A percentile compares a stretch with the other conserved stretches of the same genome.
Evolutionary conservation across 352 stramenopile genomes (phyloP).

Genomic region (Phytophthora tubulina): DNA sequence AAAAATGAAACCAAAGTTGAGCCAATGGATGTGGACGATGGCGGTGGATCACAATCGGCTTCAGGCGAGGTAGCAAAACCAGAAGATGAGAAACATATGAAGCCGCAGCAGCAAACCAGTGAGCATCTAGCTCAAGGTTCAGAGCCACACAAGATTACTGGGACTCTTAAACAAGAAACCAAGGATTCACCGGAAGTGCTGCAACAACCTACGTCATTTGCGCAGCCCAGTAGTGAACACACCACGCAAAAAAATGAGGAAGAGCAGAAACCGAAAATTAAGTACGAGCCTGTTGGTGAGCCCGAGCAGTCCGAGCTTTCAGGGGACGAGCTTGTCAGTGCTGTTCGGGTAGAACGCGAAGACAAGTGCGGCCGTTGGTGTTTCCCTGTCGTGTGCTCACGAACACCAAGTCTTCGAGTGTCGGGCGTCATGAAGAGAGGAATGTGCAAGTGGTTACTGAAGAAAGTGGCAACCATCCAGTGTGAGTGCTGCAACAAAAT

Average conservation of each 20-base stretch:
- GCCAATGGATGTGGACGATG: slow-evolving; percentile 17
- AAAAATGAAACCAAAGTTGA: slow-evolving; percentile 1
- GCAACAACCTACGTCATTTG: neutral
- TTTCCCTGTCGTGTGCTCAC: slow-evolving; percentile 39
- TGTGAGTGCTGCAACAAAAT: slow-evolving; percentile 35
- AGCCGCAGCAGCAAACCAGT: neutral
- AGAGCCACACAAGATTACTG: neutral
- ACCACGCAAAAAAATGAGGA: neutral
- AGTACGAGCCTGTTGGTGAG: slow-evolving; percentile 14
- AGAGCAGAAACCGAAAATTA: slow-evolving; percentile 2
- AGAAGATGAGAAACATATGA: neutral
- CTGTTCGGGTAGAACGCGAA: slow-evolving; percentile 28
- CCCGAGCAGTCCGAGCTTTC: slow-evolving; percentile 19
- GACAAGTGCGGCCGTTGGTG: slow-evolving; percentile 22
- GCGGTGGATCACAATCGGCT: neutral
- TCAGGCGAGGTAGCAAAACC: neutral
- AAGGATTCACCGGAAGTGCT: neutral
- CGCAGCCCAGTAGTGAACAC: slow-evolving; percentile 1
- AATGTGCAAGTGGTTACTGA: slow-evolving; percentile 28
- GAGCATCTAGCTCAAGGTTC: neutral
- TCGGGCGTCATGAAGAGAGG: slow-evolving; percentile 35
- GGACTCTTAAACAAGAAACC: neutral
- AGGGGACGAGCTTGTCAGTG: slow-evolving; percentile 33
- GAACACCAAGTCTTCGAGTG: slow-evolving; percentile 25
- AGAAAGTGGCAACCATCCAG: slow-evolving; percentile 20